phyloP scores from a whole-genome alignment of 768 basidiomycete species.

The Rhodotorula graminis region DNA sequence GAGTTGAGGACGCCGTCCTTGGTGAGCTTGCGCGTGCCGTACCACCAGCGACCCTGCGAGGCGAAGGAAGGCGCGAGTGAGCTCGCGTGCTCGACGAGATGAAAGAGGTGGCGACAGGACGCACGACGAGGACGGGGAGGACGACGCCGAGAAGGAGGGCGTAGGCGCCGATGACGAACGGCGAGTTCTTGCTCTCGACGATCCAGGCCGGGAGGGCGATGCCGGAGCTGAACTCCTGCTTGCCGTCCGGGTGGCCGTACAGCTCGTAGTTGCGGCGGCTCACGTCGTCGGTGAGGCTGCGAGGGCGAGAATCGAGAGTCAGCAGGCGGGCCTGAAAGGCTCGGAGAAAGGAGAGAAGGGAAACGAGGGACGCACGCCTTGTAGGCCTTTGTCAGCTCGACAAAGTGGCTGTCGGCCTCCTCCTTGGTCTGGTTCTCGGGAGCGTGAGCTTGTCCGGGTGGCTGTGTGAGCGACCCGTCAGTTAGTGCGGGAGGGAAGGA shows the following conservation, averaged over 20 bases:
- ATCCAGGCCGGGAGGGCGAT: conserved; percentile 94
- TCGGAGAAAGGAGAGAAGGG: neutral
- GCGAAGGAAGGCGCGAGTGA: too few relatives aligned
- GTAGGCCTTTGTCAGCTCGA: conserved; percentile 94
- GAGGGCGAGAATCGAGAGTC: neutral
- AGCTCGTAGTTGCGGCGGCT: conserved; percentile 83
- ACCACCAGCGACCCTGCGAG: conserved; percentile 87
- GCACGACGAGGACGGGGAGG: conserved; percentile 75
- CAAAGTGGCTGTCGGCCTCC: conserved; percentile 76
- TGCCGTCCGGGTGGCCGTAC: conserved; percentile 92
- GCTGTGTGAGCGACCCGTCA: conserved; percentile 50
- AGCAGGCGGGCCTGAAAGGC: neutral
- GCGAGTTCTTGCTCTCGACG: conserved; percentile 81
- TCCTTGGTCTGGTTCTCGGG: conserved; percentile 76
- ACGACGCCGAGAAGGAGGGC: conserved; percentile 80
- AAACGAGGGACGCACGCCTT: conserved; percentile 62
- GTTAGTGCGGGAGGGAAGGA: neutral
- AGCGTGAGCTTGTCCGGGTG: conserved; percentile 95
- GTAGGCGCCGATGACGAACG: conserved; percentile 83
- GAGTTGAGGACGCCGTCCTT: conserved; percentile 81
- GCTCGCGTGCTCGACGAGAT: too few relatives aligned
- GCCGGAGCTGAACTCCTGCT: conserved; percentile 88
- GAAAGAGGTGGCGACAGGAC: too few relatives aligned
- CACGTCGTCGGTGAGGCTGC: conserved; percentile 80
- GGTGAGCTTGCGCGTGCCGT: conserved; percentile 78